These are phyloP conservation scores for Blastobotrys peoriensis DNA, from an alignment of 805 yeast genomes.

Conservation along the genomic window DNA sequence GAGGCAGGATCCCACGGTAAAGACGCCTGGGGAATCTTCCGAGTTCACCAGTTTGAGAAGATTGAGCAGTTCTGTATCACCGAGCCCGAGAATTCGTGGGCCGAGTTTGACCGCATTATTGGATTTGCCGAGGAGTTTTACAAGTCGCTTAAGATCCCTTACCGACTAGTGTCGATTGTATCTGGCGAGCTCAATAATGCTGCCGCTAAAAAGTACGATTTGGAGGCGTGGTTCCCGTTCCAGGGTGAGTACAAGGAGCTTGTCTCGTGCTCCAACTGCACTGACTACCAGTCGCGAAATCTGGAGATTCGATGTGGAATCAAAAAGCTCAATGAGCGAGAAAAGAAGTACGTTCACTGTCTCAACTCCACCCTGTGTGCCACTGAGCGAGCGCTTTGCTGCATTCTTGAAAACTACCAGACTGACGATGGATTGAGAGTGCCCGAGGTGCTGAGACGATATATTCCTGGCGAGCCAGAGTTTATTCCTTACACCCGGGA, in stretches of 20 bases:
- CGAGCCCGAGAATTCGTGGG: conserved; percentile 98
- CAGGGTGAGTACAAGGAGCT: conserved; percentile 97
- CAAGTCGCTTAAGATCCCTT: conserved; percentile 85
- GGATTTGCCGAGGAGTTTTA: conserved; percentile 86
- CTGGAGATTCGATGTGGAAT: conserved; percentile 98
- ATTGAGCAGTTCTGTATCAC: conserved; percentile 94
- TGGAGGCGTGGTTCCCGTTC: conserved; percentile 99
- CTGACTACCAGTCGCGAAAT: conserved; percentile 98
- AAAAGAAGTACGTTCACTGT: conserved; percentile 97
- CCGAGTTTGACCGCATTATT: conserved; percentile 95
- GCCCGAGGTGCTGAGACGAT: conserved; percentile 93
- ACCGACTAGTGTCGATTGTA: conserved; percentile 96
- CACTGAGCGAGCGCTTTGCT: conserved; percentile 96
- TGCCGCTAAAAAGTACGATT: conserved; percentile 97
- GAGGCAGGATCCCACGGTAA: conserved; percentile 99
- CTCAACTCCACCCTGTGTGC: conserved; percentile 96
- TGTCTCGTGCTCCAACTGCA: conserved; percentile 98
- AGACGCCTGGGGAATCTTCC: conserved; percentile 99
- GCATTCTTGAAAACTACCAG: conserved; percentile 96
- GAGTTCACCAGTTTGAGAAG: conserved; percentile 98
- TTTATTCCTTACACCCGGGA: conserved; percentile 87
- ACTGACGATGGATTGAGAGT: conserved; percentile 90
- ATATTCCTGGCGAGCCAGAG: conserved; percentile 98
- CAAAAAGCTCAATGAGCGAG: conserved; percentile 88
- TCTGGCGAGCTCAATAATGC: conserved; percentile 98